Base-by-base conservation (phyloP, 163 green algal genomes). In the Trebouxia gelatinosa region DNA sequence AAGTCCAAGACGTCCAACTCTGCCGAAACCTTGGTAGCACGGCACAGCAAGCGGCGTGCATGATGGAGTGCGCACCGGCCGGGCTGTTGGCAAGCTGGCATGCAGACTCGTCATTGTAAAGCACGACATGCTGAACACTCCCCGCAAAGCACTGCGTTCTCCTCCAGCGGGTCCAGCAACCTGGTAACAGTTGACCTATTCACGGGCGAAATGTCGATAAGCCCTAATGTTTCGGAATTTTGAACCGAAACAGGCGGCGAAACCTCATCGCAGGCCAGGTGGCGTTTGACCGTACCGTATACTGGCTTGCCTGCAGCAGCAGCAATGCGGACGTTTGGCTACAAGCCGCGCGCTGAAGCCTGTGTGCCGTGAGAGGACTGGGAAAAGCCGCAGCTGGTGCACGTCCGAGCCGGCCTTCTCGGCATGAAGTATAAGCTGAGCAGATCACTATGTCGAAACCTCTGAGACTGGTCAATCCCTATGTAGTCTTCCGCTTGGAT, bases 21-120 rank as follows among this genome's bases (percentile, higher is more conserved):
- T 43, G 37, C 35, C 50, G 19, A 72, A 72, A 72, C 35, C 64
- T 54, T 35, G 50, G 64, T 29, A 72, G 17, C 35, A 72, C 1
- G 64, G 37, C 13, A 51, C 35, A 43, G 35, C 37, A 21, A 34
- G 37, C 37, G 64, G 64, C 29, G 35, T 21, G 6, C 50, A 37
- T 34, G 35, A 35, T 17, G 37, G 17, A 23, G n/a, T 72, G 19
- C 37, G 35, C 9, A 35, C 32, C 32, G 23, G 9, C n/a, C 64
- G 50, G 5, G 34, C 23, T 7, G 35, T n/a, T n/a, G 64, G 64
- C 35, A 72, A 23, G 32, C 35, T 23, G 38, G 4, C 26, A n/a
- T 72, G 64, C 35, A 72, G n/a, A n/a, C 64, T 54, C 11, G 64
- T 72, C 64, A 72, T 54, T 3, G 64, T 72, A 21, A 72, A 72